Conservation (phyloP, 2,329 filamentous ascomycete species). For the Nothopassalora personata region DNA sequence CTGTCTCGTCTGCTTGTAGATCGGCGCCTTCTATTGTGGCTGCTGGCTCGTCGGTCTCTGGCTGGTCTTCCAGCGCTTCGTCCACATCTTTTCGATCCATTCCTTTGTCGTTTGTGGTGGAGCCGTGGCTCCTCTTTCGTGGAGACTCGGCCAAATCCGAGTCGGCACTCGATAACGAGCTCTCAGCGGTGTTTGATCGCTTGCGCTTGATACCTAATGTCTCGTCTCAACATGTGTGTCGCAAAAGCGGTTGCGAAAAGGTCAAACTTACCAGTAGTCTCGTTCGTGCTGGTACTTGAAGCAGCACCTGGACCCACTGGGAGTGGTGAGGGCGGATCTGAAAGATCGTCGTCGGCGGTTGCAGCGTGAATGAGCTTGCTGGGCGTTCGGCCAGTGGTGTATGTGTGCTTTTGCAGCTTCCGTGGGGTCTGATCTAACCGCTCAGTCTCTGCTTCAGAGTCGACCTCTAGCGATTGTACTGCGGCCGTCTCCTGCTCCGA, state of each 20-base stretch:
- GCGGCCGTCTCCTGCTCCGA: conserved; percentile 12
- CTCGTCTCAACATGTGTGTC: not conserved
- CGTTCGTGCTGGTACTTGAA: conserved; percentile 30
- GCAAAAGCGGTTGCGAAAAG: not conserved
- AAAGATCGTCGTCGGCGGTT: conserved; percentile 37
- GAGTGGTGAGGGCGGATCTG: conserved; percentile 35
- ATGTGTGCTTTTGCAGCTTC: conserved; percentile 25
- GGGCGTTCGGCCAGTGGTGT: conserved; percentile 61
- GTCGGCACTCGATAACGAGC: conserved; percentile 35
- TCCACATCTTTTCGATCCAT: conserved; percentile 28
- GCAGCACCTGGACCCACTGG: conserved; percentile 25
- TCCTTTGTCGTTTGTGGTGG: conserved; percentile 18
- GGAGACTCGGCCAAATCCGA: conserved; percentile 33
- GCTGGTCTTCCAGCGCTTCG: conserved; percentile 32
- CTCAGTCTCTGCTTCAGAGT: conserved; percentile 90
- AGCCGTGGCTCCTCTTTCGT: conserved; percentile 30
- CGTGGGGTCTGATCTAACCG: conserved; percentile 67
- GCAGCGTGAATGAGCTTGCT: conserved; percentile 67
- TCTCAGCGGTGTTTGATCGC: conserved; percentile 37
- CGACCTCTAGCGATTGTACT: conserved; percentile 43
- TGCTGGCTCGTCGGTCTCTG: conserved; percentile 36
- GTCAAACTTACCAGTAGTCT: conserved; percentile 21
- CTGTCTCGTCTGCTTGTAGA: conserved; percentile 25
- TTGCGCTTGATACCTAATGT: conserved; percentile 40
- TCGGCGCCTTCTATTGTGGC: conserved; percentile 25